A percentile compares a stretch with the other conserved stretches of the same genome.
Conservation (phyloP, 192 early-diverging fungal species). For the Haplosporangium gracile region DNA sequence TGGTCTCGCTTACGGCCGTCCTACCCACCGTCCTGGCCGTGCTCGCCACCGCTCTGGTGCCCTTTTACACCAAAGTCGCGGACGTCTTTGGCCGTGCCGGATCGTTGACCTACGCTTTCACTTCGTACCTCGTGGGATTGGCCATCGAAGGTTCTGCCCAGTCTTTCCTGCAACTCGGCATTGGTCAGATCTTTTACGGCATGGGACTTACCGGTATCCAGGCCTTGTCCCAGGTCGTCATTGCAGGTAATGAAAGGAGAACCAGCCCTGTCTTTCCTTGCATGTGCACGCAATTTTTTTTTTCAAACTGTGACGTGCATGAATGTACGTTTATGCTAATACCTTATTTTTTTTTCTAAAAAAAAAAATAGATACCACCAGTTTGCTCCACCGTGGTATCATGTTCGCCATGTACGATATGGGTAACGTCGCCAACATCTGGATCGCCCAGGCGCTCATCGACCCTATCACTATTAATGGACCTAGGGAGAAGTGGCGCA, state of each 20-base stretch:
- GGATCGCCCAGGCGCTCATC: conserved; percentile 22
- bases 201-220: conserved; percentile 47
- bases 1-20: conserved; percentile 16
- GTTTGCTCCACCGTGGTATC: conserved; percentile 41
- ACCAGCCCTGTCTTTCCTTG: neutral
- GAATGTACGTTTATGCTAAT: neutral
- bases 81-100: conserved; percentile 48
- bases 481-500: conserved; percentile 29
- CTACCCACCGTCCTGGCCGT: conserved; percentile 42
- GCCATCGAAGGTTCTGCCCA: conserved; percentile 39
- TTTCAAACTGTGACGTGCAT: too few relatives aligned
- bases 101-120: conserved; percentile 44
- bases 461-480: conserved; percentile 22
- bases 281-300: neutral
- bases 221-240: conserved; percentile 45
- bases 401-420: conserved; percentile 45
- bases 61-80: conserved; percentile 46
- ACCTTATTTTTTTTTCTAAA: neutral
- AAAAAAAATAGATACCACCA: conserved; percentile 30
- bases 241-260: conserved; percentile 29
- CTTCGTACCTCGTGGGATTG: conserved; percentile 46
- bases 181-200: conserved; percentile 48
- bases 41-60: conserved; percentile 40
- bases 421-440: conserved; percentile 30
- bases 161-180: conserved; percentile 23